Conservation (phyloP, 495 filamentous ascomycete genomes). For the Neurospora tetraspora region DNA sequence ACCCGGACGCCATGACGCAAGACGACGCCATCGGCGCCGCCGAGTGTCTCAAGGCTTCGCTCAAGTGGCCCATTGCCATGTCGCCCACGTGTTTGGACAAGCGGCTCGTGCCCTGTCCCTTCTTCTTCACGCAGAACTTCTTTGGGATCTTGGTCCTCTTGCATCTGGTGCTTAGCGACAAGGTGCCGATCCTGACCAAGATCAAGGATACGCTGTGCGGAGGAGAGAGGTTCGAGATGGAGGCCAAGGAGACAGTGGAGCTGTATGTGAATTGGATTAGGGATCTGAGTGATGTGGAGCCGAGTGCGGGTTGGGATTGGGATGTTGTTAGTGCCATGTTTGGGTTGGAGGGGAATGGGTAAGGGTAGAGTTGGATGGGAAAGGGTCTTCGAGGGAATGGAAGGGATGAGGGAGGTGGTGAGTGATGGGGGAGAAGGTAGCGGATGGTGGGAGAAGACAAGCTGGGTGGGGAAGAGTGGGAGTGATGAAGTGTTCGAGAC, state of each 20-base stretch:
- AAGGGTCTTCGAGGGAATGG: background rate
- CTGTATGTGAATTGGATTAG: conserved; percentile 46
- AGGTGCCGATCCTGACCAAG: conserved; percentile 35
- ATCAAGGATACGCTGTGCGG: conserved; percentile 36
- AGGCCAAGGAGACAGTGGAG: conserved; percentile 35
- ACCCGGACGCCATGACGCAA: conserved; percentile 40
- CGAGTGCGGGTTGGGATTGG: conserved; percentile 43
- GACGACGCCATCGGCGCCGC: conserved; percentile 42
- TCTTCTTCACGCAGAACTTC: conserved; percentile 50
- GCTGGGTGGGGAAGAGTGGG: background rate
- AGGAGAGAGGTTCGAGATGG: conserved; percentile 35
- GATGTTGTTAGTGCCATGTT: conserved; percentile 37
- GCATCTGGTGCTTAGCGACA: conserved; percentile 31
- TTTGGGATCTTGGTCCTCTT: conserved; percentile 46
- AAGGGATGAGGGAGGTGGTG: background rate
- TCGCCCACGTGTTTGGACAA: conserved; percentile 45
- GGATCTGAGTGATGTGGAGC: conserved; percentile 40
- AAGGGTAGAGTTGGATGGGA: background rate
- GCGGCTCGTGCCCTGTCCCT: conserved; percentile 45
- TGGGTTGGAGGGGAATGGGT: conserved; percentile 20
- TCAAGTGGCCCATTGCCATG: conserved; percentile 50
- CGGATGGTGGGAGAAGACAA: background rate
- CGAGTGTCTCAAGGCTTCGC: conserved; percentile 39
- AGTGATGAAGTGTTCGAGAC: background rate
- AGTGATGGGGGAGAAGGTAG: background rate